A percentile compares a stretch with the other conserved stretches of the same genome.
These are phyloP conservation scores for Eucalyptus leucophloia DNA, from an alignment of 345 rosid species.

Conservation along the genomic window DNA sequence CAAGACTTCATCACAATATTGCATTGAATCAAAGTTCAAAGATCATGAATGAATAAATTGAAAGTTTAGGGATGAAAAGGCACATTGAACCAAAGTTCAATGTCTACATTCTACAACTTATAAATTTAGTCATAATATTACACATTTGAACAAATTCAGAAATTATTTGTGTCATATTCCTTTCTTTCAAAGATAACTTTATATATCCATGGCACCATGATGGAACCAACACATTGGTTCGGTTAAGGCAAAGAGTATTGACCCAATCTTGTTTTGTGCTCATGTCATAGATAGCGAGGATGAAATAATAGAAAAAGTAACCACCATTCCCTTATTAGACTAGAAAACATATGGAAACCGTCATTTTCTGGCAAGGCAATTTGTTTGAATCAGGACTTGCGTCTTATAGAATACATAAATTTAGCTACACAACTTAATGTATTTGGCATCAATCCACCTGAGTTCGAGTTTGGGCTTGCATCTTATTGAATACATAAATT, in stretches of 20 bases:
- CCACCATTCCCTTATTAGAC: background rate
- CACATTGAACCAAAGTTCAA: background rate
- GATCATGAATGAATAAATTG: background rate
- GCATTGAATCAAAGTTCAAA: background rate
- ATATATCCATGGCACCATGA: background rate
- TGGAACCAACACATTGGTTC: background rate
- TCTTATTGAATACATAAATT: background rate
- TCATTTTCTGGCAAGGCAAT: background rate
- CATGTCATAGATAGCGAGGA: background rate
- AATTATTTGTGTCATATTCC: background rate
- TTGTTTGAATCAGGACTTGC: background rate
- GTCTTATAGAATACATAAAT: background rate
- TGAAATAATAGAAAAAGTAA: background rate
- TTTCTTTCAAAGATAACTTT: background rate
- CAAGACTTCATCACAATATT: background rate
- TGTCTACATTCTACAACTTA: background rate
- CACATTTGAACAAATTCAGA: background rate
- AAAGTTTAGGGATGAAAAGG: background rate
- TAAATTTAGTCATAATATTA: rapidly evolving
- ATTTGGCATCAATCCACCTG: background rate
- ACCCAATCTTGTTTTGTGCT: background rate
- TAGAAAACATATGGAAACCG: background rate
- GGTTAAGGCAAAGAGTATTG: background rate
- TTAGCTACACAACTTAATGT: background rate
- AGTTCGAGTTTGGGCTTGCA: background rate